A percentile compares a stretch with the other conserved stretches of the same genome.
phyloP scores from a whole-genome alignment of 768 basidiomycete genomes.

The Crepidotus variabilis region DNA sequence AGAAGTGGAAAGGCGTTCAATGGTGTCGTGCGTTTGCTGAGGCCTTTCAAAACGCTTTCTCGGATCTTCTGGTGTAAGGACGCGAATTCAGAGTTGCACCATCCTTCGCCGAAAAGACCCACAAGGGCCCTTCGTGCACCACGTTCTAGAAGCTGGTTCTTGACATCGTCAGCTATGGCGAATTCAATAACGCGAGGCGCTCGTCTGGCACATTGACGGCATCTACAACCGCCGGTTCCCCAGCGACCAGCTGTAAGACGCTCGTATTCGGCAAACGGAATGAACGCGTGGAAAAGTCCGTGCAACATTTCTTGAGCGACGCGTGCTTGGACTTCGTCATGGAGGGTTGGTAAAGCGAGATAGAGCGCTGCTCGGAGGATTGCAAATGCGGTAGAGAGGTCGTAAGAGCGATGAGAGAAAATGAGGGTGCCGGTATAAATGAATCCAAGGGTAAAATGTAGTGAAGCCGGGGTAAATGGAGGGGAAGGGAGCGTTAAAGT shows the following conservation, averaged over 20 bases:
- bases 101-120: constrained; percentile 83
- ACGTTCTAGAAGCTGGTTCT: constrained; percentile 64
- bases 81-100: constrained; percentile 83
- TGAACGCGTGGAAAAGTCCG: constrained; percentile 82
- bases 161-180: constrained; percentile 70
- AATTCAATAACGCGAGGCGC: constrained; percentile 85
- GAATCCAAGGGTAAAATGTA: constrained; percentile 92
- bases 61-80: constrained; percentile 60
- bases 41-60: constrained; percentile 66
- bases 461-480: constrained; percentile 90
- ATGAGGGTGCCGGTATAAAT: constrained; percentile 93
- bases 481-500: constrained; percentile 80
- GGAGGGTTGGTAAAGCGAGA: constrained; percentile 69
- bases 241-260: constrained; percentile 68
- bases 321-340: constrained; percentile 76
- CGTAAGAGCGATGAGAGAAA: constrained; percentile 90
- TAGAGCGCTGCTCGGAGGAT: constrained; percentile 84
- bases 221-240: constrained; percentile 83
- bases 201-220: constrained; percentile 77
- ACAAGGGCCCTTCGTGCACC: constrained; percentile 75
- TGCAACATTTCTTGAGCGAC: constrained; percentile 88
- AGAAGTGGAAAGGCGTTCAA: constrained; percentile 66
- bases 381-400: constrained; percentile 87
- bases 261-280: constrained; percentile 79
- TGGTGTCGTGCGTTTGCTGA: constrained; percentile 66